Percentiles rank a stretch among this genome's conserved stretches.
Conservation (phyloP, 192 early-diverging fungal genomes). For the Phycomyces nitens region DNA sequence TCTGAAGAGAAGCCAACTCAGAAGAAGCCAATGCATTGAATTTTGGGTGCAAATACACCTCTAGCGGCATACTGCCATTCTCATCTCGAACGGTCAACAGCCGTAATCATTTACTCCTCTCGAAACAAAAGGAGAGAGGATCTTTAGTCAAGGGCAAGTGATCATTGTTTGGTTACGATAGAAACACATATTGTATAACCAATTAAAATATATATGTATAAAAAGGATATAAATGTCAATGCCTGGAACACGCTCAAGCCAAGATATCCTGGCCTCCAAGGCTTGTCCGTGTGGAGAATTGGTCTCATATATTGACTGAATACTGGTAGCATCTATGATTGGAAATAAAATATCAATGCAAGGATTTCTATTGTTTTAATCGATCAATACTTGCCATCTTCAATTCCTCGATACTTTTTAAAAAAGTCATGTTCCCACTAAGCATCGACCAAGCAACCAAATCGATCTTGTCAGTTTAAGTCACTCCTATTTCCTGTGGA, state of each 20-base stretch:
- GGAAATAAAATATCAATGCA: not conserved
- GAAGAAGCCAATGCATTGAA: constrained; percentile 8
- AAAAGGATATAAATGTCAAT: constrained; percentile 25
- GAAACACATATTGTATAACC: not conserved
- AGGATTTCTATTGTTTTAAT: not conserved
- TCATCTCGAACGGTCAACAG: constrained; percentile 9
- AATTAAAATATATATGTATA: not conserved
- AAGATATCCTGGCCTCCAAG: not conserved
- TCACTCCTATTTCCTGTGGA: not conserved
- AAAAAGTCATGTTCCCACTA: constrained; percentile 22
- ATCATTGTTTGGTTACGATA: not conserved
- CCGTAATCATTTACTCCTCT: constrained; percentile 1
- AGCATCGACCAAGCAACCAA: not conserved
- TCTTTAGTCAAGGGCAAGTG: constrained; percentile 6
- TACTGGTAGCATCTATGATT: constrained; percentile 8
- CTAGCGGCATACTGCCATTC: not conserved
- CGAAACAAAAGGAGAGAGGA: no score
- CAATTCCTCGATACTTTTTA: constrained; percentile 5
- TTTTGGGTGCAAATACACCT: constrained; percentile 21
- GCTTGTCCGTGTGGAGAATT: not conserved
- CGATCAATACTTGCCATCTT: not conserved
- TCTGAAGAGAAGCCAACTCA: not conserved
- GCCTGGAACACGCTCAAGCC: not conserved
- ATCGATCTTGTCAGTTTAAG: not conserved
- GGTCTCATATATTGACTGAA: constrained; percentile 12